Evolutionary conservation across 208 protist species (phyloP).

Genomic region (Trichomonas tenax): DNA sequence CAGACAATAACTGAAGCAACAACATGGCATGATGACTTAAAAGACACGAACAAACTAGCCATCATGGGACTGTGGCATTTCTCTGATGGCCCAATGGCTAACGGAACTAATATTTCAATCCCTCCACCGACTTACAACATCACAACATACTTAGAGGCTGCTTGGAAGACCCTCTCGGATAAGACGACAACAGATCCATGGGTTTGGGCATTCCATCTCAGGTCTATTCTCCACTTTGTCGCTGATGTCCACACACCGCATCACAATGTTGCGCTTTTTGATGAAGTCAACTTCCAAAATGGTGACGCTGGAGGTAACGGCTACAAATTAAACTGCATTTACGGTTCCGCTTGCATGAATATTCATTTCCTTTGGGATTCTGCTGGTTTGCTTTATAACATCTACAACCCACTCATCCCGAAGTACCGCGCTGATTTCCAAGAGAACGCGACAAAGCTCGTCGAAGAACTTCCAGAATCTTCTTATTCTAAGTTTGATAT

Average conservation of each 20-base stretch:
- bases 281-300: background rate
- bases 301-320: background rate
- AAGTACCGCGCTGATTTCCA: background rate
- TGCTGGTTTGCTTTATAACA: background rate
- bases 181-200: background rate
- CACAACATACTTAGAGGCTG: background rate
- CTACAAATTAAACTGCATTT: background rate
- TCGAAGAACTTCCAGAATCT: background rate
- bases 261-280: background rate
- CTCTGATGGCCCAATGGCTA: background rate
- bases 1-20: background rate
- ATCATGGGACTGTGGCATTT: background rate
- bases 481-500: background rate
- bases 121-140: background rate
- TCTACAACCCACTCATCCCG: background rate
- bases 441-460: background rate
- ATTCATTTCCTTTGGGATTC: slow-evolving; percentile 14
- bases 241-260: background rate
- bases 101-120: background rate
- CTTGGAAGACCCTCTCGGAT: background rate
- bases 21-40: slow-evolving; percentile 11
- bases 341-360: slow-evolving; percentile 2
- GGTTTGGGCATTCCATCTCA: background rate
- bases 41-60: background rate
- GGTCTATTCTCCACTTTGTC: background rate